Conservation (phyloP, 805 yeast species). For the Cyberlindnera sargentensis region DNA sequence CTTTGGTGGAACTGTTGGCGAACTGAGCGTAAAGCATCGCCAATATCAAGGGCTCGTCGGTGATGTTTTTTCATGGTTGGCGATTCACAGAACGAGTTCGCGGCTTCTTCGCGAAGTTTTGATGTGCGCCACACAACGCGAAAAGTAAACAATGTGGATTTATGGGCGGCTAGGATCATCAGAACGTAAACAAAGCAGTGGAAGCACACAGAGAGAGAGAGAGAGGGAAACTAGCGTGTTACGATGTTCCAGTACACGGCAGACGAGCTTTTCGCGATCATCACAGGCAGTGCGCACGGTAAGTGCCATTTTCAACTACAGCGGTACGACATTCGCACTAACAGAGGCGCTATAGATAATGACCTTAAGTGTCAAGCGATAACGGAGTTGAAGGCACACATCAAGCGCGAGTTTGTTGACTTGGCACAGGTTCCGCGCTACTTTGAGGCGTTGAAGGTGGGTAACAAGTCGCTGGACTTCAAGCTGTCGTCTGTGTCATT, state of each 20-base stretch:
- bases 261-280: constrained; percentile 7
- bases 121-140: neutral
- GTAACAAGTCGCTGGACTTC: constrained; percentile 32
- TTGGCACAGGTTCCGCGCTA: constrained; percentile 41
- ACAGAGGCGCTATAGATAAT: constrained; percentile 6
- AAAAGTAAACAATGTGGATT: constrained; percentile 1
- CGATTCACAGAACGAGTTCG: no score
- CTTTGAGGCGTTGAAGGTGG: constrained; percentile 42
- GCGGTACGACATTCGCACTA: neutral
- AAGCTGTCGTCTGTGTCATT: constrained; percentile 37
- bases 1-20: neutral
- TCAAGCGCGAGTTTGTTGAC: constrained; percentile 49
- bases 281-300: constrained; percentile 10
- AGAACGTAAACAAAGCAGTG: no score
- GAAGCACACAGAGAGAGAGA: no score
- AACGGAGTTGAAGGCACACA: constrained; percentile 40
- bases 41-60: neutral
- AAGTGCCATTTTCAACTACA: constrained; percentile 1
- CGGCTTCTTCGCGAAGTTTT: neutral
- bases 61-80: no score
- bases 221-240: neutral
- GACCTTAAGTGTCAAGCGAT: constrained; percentile 15
- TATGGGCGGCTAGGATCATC: no score
- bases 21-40: no score
- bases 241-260: constrained; percentile 16